Base-by-base conservation (phyloP, 2,329 filamentous ascomycete genomes). In the Penicillium palitans region DNA sequence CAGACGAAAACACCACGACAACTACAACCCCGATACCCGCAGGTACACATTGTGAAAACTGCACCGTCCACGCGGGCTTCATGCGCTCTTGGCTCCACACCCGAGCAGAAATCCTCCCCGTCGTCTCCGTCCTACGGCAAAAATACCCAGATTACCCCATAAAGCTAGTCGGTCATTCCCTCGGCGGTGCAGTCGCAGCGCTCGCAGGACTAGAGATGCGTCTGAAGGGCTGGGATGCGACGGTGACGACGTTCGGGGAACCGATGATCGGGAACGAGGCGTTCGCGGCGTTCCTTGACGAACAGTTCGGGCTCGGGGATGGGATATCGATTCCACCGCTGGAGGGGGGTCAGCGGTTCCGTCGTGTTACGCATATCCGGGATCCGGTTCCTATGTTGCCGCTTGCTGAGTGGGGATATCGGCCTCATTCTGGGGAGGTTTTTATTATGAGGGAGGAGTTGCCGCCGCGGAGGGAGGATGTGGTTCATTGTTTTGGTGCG, bases 11-110 rank as follows among this genome's bases (percentile, higher is more conserved):
- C 47, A 19, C 80, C 82, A 24, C 39, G 17, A 27, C 17, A 9
- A 49, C 33, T 1, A 39, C 10, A 15, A 17, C 3, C 17, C 25
- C 25, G 0, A 27, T n/a, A 2, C 10, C 42, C 17, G 17, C 42
- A 31, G 83, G 81, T 40, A 80, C 83, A 25, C 83, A 81, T 65
- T 99, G 95, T 75, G 74, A 79, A 7, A 93, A 96, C 73, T 99
- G 95, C 74, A 96, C 90, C 6, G 93, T 98, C 1, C 95, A 99
- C 72, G 87, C 86, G 60, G 95, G 95, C 19, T 99, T 99, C 75
- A 84, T 95, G 70, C 81, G 84, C 17, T 93, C 91, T 0, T 99
- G 95, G 93, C 79, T 83, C 51, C 86, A 87, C 69, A 90, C 93
- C 0, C 84, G 91, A 49, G 78, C 82, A 31, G 77, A 83, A 2